Conservation (phyloP, 805 yeast species). For the Candida yuanshanica region DNA sequence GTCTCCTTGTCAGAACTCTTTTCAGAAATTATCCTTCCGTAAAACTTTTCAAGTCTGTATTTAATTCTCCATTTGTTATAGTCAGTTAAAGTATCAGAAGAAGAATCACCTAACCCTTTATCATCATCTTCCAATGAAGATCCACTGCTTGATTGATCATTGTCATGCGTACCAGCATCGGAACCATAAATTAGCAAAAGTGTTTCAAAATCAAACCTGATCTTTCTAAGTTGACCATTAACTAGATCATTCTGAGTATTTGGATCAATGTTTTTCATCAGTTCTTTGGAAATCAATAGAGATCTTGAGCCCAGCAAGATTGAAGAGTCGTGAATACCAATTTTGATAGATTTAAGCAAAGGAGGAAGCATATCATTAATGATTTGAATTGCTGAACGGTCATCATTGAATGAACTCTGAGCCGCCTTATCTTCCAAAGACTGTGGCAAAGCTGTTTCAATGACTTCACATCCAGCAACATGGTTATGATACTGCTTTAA, state of each 20-base stretch:
- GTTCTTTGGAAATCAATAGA: constrained; percentile 35
- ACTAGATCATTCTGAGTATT: constrained; percentile 36
- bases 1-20: constrained; percentile 23
- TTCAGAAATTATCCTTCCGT: constrained; percentile 28
- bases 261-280: constrained; percentile 27
- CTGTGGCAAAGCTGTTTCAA: too few relatives aligned
- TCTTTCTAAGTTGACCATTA: constrained; percentile 32
- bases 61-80: constrained; percentile 11
- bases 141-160: constrained; percentile 18
- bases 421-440: too few relatives aligned
- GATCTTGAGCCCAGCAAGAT: constrained; percentile 37
- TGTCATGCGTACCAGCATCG: constrained; percentile 1
- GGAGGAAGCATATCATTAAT: constrained; percentile 18
- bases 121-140: constrained; percentile 31
- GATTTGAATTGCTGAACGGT: constrained; percentile 5
- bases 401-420: not conserved
- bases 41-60: constrained; percentile 9
- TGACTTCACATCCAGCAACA: too few relatives aligned
- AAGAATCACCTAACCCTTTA: constrained; percentile 19
- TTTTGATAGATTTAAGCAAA: constrained; percentile 14
- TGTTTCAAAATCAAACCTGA: constrained; percentile 23
- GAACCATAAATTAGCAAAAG: constrained; percentile 4
- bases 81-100: constrained; percentile 12
- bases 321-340: constrained; percentile 14
- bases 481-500: not conserved